These are phyloP conservation scores for Epichloe aotearoae DNA, from an alignment of 2,329 filamentous ascomycete species.

Conservation along the genomic window DNA sequence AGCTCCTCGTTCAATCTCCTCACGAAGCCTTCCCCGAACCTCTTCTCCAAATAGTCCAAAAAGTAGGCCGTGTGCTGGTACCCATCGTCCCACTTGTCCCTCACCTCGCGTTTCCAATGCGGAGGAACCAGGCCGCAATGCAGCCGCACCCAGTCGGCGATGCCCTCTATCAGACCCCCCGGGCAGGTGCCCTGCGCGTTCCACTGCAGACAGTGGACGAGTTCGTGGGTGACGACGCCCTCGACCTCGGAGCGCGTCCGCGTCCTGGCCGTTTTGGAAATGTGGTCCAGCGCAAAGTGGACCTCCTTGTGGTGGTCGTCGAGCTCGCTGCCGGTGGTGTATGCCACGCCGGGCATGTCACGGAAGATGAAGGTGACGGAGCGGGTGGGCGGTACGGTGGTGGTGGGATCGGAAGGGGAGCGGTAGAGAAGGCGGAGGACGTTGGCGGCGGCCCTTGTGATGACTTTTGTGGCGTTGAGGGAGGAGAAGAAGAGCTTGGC, in stretches of 20 bases:
- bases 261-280: conserved; percentile 33
- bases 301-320: conserved; percentile 88
- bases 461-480: conserved; percentile 47
- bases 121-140: conserved; percentile 59
- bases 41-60: conserved; percentile 66
- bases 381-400: conserved; percentile 49
- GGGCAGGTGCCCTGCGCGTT: conserved; percentile 49
- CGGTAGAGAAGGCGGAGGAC: conserved; percentile 64
- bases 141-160: conserved; percentile 86
- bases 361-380: conserved; percentile 76
- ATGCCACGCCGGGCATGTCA: conserved; percentile 72
- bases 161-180: conserved; percentile 77
- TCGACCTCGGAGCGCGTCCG: conserved; percentile 50
- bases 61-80: conserved; percentile 92
- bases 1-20: conserved; percentile 55
- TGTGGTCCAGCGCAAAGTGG: conserved; percentile 70
- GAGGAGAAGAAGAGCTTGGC: conserved; percentile 52
- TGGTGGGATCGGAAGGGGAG: conserved; percentile 26
- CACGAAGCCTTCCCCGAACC: conserved; percentile 46
- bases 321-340: conserved; percentile 68
- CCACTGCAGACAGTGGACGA: conserved; percentile 91
- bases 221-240: conserved; percentile 81
- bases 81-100: conserved; percentile 66
- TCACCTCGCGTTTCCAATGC: conserved; percentile 59
- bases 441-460: conserved; percentile 49